Base-by-base conservation (phyloP, 352 stramenopile species). In the Globisporangium nodosum region DNA sequence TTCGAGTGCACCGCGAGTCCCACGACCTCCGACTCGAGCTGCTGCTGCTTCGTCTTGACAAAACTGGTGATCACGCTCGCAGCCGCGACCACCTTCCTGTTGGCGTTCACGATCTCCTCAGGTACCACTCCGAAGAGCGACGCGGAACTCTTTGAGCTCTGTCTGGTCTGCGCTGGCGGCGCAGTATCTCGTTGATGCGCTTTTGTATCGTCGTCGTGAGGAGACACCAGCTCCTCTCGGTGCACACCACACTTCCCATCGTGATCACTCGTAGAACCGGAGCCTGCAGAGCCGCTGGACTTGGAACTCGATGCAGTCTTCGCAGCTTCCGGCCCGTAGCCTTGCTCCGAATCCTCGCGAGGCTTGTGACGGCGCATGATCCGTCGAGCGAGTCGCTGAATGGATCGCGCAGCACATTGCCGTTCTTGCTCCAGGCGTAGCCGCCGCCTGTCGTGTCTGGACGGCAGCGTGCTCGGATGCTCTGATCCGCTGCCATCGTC, bases 1-100 rank as follows among this genome's bases (percentile, higher is more conserved):
- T 76, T 76, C 1, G 66, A 74, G 33, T 81, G 72, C 5, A 47
- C 53, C 18, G 71, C 68, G 7, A 80, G 37, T 3, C 62, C 69
- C 2, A 54, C 66, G 43, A 81, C 66, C 20, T 81, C 72, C 5
- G 69, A 72, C 47, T 74, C 72, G 53, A 81, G 49, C 40, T 55
- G 52, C 30, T 75, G 71, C 9, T 73, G 63, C 54, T 70, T 80
- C 21, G 52, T 64, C 52, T 75, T 77, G 31, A 80, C 71, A 35
- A 71, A 77, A 20, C 70, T 69, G 4, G 69, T 46, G n/a, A 80
- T 43, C 35, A 74, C 61, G 7, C 52, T 65, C 30, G 71, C 71
- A 3, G 69, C 71, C 7, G 66, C 64, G 13, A 68, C 71, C 52
- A 69, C 65, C 27, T 61, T 66, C 50, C 49, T 60, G 18, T 64